These are phyloP conservation scores for Cenococcum geophilum DNA, from an alignment of 495 filamentous ascomycete species.

Conservation along the genomic window DNA sequence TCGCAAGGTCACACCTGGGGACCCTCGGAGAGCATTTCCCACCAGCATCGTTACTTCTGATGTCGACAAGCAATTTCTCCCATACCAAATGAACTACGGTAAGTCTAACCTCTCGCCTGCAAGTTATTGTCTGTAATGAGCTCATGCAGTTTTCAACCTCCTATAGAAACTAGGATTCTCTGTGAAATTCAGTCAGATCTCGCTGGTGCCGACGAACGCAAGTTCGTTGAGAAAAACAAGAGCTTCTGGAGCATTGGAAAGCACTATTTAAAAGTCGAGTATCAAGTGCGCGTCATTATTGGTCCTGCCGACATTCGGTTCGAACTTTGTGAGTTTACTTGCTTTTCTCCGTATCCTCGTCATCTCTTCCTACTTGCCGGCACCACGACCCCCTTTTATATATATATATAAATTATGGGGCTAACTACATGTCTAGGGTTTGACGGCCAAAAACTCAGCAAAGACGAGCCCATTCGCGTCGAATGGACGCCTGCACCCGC, in stretches of 20 bases:
- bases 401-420: neutral
- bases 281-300: slow-evolving; percentile 37
- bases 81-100: slow-evolving; percentile 34
- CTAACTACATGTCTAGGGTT: slow-evolving; percentile 25
- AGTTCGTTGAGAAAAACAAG: slow-evolving; percentile 40
- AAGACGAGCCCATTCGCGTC: slow-evolving; percentile 39
- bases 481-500: slow-evolving; percentile 33
- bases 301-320: slow-evolving; percentile 39
- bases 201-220: slow-evolving; percentile 31
- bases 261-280: slow-evolving; percentile 39
- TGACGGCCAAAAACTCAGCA: slow-evolving; percentile 36
- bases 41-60: slow-evolving; percentile 37
- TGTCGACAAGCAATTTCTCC: slow-evolving; percentile 31
- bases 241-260: slow-evolving; percentile 38
- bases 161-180: slow-evolving; percentile 32
- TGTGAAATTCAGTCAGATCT: slow-evolving; percentile 41
- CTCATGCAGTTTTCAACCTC: neutral
- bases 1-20: slow-evolving; percentile 36
- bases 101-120: neutral
- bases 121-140: neutral
- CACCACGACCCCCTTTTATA: neutral
- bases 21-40: slow-evolving; percentile 35
- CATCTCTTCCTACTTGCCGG: neutral
- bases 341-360: neutral
- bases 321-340: slow-evolving; percentile 35